Base-by-base conservation (phyloP, 257 asterid genomes). In the Eucommia ulmoides region DNA sequence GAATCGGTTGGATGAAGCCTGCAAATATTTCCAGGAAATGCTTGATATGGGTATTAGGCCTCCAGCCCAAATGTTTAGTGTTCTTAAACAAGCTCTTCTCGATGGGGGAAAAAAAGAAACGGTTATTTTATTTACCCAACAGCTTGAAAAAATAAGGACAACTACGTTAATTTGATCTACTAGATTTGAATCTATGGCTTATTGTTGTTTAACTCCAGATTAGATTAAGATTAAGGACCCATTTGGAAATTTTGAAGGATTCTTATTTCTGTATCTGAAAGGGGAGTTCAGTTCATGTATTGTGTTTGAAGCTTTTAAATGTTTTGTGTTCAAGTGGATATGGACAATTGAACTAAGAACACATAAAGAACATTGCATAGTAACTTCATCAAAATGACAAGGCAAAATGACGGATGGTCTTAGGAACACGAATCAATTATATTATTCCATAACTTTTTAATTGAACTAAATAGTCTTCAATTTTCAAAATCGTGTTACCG, bases 11-110 rank as follows among this genome's bases (percentile, higher is more conserved):
- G 82, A 78, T 25, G 80, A 59, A 7, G 95, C 86, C 0, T 77
- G 84, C 53, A 62, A 22, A 50, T 77, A 65, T 58, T 59, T 81
- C 56, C 65, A 65, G 47, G 82, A 73, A 55, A 88, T 88, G 95
- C 14, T 82, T 4, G 94, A 88, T 20, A 65, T 82, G 78, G 97
- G 97, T 0, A 77, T 84, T 22, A 63, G 84, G 68, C 94, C 97
- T 62, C 81, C 93, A 6, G 72, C 58, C n/a, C 54, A 81, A 0
- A 19, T 75, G 78, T 84, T 84, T 41, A 71, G 70, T 62, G 65
- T 50, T 54, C 45, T 88, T 56, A 88, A 79, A 63, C 72, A 67
- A 2, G 61, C 58, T 62, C 93, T 88, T 60, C 50, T 74, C 46
- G 74, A 72, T 8, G 83, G 68, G 21, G 97, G 93, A 45, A 79